Percentiles rank a stretch among this genome's conserved stretches.
phyloP scores from a whole-genome alignment of 2,329 filamentous ascomycete genomes.

The Exophiala sideris region DNA sequence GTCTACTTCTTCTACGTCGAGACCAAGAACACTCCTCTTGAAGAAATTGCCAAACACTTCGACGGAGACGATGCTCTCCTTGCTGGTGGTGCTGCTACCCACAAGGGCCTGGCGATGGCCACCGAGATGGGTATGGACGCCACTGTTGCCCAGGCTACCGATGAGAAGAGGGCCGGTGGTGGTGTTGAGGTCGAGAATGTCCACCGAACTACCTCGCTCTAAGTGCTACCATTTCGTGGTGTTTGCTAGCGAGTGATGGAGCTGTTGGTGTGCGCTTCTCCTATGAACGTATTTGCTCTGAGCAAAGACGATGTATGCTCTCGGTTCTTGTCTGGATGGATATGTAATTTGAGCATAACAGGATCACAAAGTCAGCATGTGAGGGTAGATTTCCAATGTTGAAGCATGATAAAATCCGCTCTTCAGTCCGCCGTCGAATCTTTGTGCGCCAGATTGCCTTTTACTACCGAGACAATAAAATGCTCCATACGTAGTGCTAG shows the following conservation, averaged over 20 bases:
- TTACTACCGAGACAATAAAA: too few species aligned
- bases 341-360: neutral
- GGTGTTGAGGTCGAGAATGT: constrained; percentile 17
- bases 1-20: constrained; percentile 43
- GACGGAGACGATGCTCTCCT: constrained; percentile 58
- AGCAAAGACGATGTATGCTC: too few species aligned
- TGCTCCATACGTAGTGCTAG: too few species aligned
- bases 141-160: constrained; percentile 16
- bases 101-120: constrained; percentile 25
- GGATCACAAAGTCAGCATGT: neutral
- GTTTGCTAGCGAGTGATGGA: neutral
- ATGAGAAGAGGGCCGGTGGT: constrained; percentile 20
- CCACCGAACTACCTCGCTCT: neutral
- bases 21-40: constrained; percentile 67
- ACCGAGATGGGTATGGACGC: constrained; percentile 24
- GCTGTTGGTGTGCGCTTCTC: neutral
- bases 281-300: too few species aligned
- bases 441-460: too few species aligned
- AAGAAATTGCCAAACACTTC: constrained; percentile 68
- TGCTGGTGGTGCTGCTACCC: constrained; percentile 26
- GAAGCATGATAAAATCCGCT: neutral
- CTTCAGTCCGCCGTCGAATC: neutral
- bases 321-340: too few species aligned
- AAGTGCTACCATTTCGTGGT: neutral
- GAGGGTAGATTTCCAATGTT: neutral